Percentiles rank a stretch among this genome's conserved stretches.
phyloP scores from a whole-genome alignment of 345 rosid genomes.

The Sonneratia caseolaris region DNA sequence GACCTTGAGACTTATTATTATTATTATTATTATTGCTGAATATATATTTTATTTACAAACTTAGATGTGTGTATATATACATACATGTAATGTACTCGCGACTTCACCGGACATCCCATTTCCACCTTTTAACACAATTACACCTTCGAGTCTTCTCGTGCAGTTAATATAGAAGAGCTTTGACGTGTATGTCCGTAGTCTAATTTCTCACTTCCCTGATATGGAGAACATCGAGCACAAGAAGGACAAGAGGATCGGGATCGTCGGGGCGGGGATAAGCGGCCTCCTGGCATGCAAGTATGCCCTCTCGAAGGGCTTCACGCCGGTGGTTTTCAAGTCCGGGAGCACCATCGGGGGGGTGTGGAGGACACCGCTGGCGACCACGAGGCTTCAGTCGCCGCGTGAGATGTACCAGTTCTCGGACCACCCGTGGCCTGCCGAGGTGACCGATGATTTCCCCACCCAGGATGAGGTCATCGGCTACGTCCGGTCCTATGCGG shows the following conservation, averaged over 20 bases:
- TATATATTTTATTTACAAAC: too few relatives aligned
- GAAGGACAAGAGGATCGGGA: constrained; percentile 20
- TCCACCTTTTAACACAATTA: too few relatives aligned
- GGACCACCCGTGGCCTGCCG: constrained; percentile 41
- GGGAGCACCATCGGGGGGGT: constrained; percentile 20
- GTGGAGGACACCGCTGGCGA: constrained; percentile 25
- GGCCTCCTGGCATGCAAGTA: constrained; percentile 36
- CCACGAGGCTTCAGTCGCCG: constrained; percentile 29
- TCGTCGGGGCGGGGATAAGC: constrained; percentile 30
- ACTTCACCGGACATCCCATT: too few relatives aligned
- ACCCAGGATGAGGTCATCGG: constrained; percentile 17
- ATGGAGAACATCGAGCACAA: not conserved
- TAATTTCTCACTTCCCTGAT: not conserved
- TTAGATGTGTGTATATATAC: too few relatives aligned
- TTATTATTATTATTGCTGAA: too few relatives aligned
- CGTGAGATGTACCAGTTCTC: constrained; percentile 22
- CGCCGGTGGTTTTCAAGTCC: constrained; percentile 28
- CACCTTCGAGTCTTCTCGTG: too few relatives aligned
- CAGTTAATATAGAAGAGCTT: too few relatives aligned
- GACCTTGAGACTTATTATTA: too few relatives aligned
- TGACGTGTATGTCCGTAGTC: too few relatives aligned
- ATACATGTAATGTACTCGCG: too few relatives aligned
- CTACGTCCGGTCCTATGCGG: constrained; percentile 25
- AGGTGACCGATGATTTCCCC: constrained; percentile 20
- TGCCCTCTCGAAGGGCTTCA: constrained; percentile 23